Evolutionary conservation across 768 basidiomycete genomes (phyloP), one percentile per base, ranked within the genome.

Genomic region (Pleurotus platypus): DNA sequence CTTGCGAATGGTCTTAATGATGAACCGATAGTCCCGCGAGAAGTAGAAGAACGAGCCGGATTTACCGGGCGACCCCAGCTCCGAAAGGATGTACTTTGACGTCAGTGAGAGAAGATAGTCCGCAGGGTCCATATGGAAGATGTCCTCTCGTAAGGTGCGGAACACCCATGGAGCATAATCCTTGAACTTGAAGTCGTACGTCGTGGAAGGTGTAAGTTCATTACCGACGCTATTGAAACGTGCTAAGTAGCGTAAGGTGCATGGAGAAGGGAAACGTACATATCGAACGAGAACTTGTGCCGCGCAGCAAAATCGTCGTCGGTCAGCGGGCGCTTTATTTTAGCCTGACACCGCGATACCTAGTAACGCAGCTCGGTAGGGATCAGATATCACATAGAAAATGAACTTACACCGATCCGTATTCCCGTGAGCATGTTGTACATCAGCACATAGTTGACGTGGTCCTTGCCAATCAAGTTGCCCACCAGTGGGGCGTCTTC

Each of bases 401-500:
- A 11, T n/a, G n/a, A 8, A 78, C 89, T 67, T 64, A 93, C 95
- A 26, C 88, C 95, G 63, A 94, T 94, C 42, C 97, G 84, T 60
- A 99, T 99, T 4, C 97, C 97, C 3, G 97, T 99, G 65, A 99
- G 79, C 97, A 99, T 99, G 76, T 99, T 98, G 76, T 98, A 99
- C 97, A 98, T 98, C 66, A 99, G 75, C 58, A 98, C 92, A 64
- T 98, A 99, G 76, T 99, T 99, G 70, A 90, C 95, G 72, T 99
- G 97, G 65, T 86, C 96, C 69, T 98, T 95, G n/a, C 94, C 92
- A 61, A 99, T 97, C 62, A 98, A 74, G 69, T 98, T 98, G 0
- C 97, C 97, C 0, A 98, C 92, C 11, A 95, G 73, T 3, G 88
- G 87, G 26, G 81, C 74, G 49, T 85, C 84, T 80, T 78, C 45